Percentiles rank a stretch among this genome's conserved stretches.
Conservation (phyloP, 805 yeast species). For the Starmerella bombi region DNA sequence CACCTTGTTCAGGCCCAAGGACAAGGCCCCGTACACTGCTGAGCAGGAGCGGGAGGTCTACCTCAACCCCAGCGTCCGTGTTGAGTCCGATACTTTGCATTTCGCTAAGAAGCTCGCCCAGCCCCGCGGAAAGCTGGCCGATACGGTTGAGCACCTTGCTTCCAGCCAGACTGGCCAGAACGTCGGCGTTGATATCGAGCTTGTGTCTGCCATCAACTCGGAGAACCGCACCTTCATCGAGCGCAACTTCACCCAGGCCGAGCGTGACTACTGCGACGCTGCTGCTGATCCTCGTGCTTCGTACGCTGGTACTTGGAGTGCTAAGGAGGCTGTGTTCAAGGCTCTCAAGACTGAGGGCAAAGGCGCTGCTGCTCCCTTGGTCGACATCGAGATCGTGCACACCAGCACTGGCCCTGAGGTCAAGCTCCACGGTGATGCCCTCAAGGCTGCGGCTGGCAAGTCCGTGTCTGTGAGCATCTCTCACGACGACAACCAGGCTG, state of each 20-base stretch:
- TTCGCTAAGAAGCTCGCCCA: conserved; percentile 10
- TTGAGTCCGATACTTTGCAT: conserved; percentile 26
- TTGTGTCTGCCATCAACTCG: conserved; percentile 64
- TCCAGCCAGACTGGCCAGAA: conserved; percentile 39
- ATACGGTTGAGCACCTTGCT: conserved; percentile 26
- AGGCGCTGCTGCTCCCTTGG: conserved; percentile 92
- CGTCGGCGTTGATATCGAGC: conserved; percentile 96
- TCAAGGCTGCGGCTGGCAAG: conserved; percentile 52
- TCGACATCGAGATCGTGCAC: conserved; percentile 77
- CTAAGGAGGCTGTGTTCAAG: conserved; percentile 98
- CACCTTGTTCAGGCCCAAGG: conserved; percentile 85
- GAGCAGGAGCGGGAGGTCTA: conserved; percentile 82
- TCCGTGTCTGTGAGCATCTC: conserved; percentile 78
- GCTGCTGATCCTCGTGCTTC: conserved; percentile 78
- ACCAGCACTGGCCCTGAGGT: conserved; percentile 75
- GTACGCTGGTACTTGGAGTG: conserved; percentile 97
- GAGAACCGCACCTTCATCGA: conserved; percentile 84
- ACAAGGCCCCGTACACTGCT: conserved; percentile 79
- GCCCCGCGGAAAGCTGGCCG: conserved; percentile 25
- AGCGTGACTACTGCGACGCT: conserved; percentile 60
- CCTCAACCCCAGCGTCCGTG: conserved; percentile 90
- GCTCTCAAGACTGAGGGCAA: conserved; percentile 75
- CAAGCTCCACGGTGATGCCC: conserved; percentile 60
- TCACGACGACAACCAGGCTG: conserved; percentile 93
- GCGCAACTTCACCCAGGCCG: conserved; percentile 77